phyloP scores from a whole-genome alignment of 2,329 filamentous ascomycete species.

The Furcasterigmium furcatum region DNA sequence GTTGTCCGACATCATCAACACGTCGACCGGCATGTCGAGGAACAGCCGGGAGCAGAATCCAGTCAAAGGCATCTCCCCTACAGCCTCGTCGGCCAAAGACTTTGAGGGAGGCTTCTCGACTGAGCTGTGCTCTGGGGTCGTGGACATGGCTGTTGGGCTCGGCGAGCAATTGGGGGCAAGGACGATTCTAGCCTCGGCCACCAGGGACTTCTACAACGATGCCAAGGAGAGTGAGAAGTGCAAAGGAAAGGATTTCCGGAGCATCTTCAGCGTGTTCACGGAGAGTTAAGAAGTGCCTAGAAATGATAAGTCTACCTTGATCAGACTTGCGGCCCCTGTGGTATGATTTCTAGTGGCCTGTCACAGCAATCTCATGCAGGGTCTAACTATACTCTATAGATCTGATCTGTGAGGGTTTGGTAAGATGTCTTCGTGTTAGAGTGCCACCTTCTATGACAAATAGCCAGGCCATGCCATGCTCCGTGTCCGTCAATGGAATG shows the following conservation, averaged over 20 bases:
- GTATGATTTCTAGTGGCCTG: too few species aligned
- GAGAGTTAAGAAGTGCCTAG: too few species aligned
- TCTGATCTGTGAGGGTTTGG: too few species aligned
- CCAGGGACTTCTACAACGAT: neutral
- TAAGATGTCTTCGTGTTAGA: too few species aligned
- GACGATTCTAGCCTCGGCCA: neutral
- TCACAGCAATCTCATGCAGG: too few species aligned
- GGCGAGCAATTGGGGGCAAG: neutral
- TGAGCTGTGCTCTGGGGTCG: conserved; percentile 11
- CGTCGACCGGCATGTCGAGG: conserved; percentile 9
- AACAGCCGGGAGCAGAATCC: conserved; percentile 13
- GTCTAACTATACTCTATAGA: too few species aligned
- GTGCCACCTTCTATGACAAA: too few species aligned
- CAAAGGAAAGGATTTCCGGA: neutral
- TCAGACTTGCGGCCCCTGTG: too few species aligned
- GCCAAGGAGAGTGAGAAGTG: neutral
- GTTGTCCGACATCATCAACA: conserved; percentile 10
- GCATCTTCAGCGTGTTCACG: neutral
- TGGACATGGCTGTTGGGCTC: conserved; percentile 7
- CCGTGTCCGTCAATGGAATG: too few species aligned
- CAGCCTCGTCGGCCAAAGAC: conserved; percentile 7
- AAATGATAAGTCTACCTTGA: too few species aligned
- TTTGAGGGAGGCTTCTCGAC: conserved; percentile 12
- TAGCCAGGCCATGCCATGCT: too few species aligned
- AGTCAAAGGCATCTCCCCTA: conserved; percentile 8